Evolutionary conservation across 768 basidiomycete genomes (phyloP), one percentile per base, ranked within the genome.

Genomic region (Tricholomella constricta): DNA sequence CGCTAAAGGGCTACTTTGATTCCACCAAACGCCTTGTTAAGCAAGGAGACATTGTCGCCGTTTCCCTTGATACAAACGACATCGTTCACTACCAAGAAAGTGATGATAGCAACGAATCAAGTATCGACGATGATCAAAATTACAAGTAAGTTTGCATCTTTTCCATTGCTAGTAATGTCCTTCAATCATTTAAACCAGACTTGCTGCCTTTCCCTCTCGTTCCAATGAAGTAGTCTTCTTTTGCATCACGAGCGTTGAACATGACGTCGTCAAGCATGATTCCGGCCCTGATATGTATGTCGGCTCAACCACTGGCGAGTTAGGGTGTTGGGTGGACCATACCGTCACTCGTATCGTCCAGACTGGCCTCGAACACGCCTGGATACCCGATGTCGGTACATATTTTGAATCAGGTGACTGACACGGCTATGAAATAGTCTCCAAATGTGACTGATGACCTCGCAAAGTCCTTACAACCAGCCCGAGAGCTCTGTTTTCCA

Each of bases 241-340:
- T 67, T 72, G 84, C 51, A 76, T 98, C 44, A 89, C 90, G 12
- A 82, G 88, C 50, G 69, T 97, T 29, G 88, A 90, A 27, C 82
- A 85, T 62, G 83, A 84, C 46, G 70, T 84, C 0, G 65, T 83
- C 6, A 61, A 76, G 29, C 67, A 66, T 58, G 37, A 65, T 49
- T 53, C 63, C 56, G 52, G 57, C 17, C 54, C 65, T 19, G 83
- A 85, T 55, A 65, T 80, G 6, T 80, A 83, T 58, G 72, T 79
- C 20, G 81, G 83, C 14, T 78, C 78, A 2, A 77, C 78, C 0
- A 67, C 78, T 17, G 90, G 89, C 4, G 84, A 91, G 60, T 65
- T 94, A 15, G 96, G 96, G 0, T 95, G 89, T 62, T 90, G 89
- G 80, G 77, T 97, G 17, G 91, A 98, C 61, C 70, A 85, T 1